Evolutionary conservation across 1,284 basidiomycete genomes (phyloP).

Genomic region (Meira miltonrushii): DNA sequence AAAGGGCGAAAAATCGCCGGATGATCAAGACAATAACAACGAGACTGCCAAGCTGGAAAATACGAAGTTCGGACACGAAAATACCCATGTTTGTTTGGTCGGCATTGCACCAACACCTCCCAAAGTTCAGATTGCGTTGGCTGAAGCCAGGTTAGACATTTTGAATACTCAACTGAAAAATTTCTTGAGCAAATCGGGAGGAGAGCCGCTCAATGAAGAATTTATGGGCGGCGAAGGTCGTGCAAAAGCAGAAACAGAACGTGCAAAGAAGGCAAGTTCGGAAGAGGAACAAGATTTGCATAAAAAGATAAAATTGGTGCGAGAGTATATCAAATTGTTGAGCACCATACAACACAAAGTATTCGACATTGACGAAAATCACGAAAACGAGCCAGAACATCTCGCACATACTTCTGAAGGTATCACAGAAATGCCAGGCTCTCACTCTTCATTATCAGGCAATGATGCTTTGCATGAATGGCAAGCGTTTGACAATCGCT

Average conservation of each 20-base stretch:
- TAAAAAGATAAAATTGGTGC: slow-evolving; percentile 56
- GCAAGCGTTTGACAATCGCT: slow-evolving; percentile 80
- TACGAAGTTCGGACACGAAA: slow-evolving; percentile 80
- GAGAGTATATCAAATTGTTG: slow-evolving; percentile 63
- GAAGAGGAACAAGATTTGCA: slow-evolving; percentile 21
- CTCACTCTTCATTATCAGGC: slow-evolving; percentile 11
- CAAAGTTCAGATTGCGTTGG: slow-evolving; percentile 66
- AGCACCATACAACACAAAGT: slow-evolving; percentile 11
- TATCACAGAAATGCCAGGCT: neutral
- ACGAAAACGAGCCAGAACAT: neutral
- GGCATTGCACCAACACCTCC: slow-evolving; percentile 59
- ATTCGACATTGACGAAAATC: neutral
- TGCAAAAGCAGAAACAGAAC: neutral
- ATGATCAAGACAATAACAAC: slow-evolving; percentile 1
- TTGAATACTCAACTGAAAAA: slow-evolving; percentile 31
- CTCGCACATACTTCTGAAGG: neutral
- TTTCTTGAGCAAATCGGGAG: neutral
- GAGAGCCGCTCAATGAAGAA: neutral
- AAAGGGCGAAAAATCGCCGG: slow-evolving; percentile 13
- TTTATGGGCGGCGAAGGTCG: neutral
- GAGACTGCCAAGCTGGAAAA: slow-evolving; percentile 23
- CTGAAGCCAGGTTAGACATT: slow-evolving; percentile 57
- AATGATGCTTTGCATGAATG: slow-evolving; percentile 63
- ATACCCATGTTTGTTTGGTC: slow-evolving; percentile 73
- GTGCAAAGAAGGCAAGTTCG: neutral